Conservation (phyloP, 208 protist species). For the Endotrypanum monterogeii region DNA sequence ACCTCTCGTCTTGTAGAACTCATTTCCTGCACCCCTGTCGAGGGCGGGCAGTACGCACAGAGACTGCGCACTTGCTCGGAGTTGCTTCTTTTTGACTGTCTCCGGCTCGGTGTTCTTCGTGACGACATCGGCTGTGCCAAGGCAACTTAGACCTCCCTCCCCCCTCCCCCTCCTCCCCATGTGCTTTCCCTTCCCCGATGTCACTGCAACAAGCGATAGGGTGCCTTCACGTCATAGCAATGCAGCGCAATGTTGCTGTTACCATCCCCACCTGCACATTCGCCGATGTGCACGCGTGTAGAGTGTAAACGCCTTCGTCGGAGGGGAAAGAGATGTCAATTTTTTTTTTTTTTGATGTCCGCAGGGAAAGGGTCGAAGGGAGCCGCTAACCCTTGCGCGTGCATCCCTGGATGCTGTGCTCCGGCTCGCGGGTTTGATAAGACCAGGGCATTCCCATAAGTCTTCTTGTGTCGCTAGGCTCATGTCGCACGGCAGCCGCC, state of each 20-base stretch:
- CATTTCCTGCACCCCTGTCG: slow-evolving; percentile 3
- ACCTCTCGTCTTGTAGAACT: slow-evolving; percentile 12
- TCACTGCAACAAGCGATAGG: no score
- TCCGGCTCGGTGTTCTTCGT: slow-evolving; percentile 5
- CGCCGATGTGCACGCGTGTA: not conserved
- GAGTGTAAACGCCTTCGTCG: not conserved
- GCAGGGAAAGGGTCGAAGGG: no score
- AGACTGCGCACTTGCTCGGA: slow-evolving; percentile 13
- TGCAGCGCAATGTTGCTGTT: not conserved
- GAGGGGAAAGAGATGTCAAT: not conserved
- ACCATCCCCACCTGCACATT: not conserved
- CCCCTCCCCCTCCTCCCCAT: no score
- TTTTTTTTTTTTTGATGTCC: no score
- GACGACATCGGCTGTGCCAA: not conserved
- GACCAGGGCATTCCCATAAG: not conserved
- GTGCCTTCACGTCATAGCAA: no score
- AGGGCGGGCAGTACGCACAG: slow-evolving; percentile 1
- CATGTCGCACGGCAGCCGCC: not conserved
- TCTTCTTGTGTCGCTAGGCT: not conserved
- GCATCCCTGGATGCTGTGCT: not conserved
- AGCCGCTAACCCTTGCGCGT: not conserved
- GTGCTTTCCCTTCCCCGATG: no score
- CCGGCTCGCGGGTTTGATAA: not conserved
- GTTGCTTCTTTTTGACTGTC: slow-evolving; percentile 4
- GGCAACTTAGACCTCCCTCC: not conserved